These are phyloP conservation scores for Phaeophleospora eucalypticola DNA, from an alignment of 2,329 filamentous ascomycete species.

Conservation along the genomic window DNA sequence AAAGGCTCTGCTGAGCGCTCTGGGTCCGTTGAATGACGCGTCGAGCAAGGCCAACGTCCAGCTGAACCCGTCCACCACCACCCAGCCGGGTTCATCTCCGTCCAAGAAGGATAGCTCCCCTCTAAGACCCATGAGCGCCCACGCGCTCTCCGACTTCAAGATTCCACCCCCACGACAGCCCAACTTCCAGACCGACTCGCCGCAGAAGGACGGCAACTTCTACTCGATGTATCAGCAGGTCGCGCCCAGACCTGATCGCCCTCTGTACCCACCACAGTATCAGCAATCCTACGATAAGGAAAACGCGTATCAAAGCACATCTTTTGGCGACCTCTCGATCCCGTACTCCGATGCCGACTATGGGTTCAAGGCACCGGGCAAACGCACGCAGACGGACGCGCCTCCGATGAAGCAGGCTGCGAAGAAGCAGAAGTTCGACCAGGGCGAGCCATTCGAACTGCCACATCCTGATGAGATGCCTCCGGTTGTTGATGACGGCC, in stretches of 20 bases:
- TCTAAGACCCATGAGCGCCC: constrained; percentile 57
- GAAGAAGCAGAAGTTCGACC: constrained; percentile 66
- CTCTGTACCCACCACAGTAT: constrained; percentile 17
- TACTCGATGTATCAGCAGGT: constrained; percentile 35
- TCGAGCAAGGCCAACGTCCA: constrained; percentile 59
- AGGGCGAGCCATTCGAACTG: constrained; percentile 47
- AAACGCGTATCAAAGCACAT: constrained; percentile 22
- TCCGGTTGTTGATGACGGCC: constrained; percentile 74
- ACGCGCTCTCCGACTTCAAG: constrained; percentile 62
- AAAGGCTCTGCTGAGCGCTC: constrained; percentile 48
- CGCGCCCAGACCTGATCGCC: constrained; percentile 16
- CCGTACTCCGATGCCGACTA: constrained; percentile 41
- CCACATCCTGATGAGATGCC: constrained; percentile 79
- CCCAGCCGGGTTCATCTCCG: constrained; percentile 61
- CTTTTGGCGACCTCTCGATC: constrained; percentile 36
- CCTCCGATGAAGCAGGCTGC: constrained; percentile 57
- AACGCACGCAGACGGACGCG: constrained; percentile 63
- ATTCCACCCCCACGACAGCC: constrained; percentile 62
- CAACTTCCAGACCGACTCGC: constrained; percentile 59
- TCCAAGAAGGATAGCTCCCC: constrained; percentile 62
- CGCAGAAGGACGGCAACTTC: constrained; percentile 56
- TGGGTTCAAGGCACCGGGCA: constrained; percentile 43
- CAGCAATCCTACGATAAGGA: constrained; percentile 19
- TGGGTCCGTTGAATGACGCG: constrained; percentile 42
- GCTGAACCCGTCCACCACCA: constrained; percentile 57